phyloP scores from a whole-genome alignment of 371 early-diverging fungal genomes.

The Mucor lusitanicus region DNA sequence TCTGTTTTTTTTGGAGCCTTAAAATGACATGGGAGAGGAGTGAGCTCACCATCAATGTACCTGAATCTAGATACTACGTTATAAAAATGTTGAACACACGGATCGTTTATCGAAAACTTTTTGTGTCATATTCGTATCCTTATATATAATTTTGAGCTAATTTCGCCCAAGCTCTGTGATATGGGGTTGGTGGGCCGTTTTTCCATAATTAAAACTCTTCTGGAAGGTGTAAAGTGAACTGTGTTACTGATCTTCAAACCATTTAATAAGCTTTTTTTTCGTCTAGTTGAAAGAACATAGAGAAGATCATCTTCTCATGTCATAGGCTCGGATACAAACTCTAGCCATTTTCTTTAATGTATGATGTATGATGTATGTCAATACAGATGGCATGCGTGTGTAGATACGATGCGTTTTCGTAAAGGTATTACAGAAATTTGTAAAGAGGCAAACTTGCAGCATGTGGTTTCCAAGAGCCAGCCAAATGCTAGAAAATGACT shows the following conservation, averaged over 20 bases:
- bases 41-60: not conserved
- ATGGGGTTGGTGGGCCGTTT: not conserved
- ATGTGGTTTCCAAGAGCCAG: not conserved
- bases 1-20: too few species aligned
- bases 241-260: not conserved
- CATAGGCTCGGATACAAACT: not conserved
- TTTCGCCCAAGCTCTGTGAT: not conserved
- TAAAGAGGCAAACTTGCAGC: constrained; percentile 1
- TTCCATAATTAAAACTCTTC: too few species aligned
- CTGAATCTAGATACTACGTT: not conserved
- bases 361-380: not conserved
- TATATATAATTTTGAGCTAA: not conserved
- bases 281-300: not conserved
- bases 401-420: not conserved
- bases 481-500: not conserved
- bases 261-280: not conserved
- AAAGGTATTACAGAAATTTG: not conserved
- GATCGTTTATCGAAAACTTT: not conserved
- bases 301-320: not conserved
- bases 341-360: not conserved
- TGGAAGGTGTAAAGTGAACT: not conserved
- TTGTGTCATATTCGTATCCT: not conserved
- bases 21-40: too few species aligned
- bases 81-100: not conserved
- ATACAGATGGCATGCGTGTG: not conserved